phyloP scores from a whole-genome alignment of 768 basidiomycete species.

The Pisolithus sp. region DNA sequence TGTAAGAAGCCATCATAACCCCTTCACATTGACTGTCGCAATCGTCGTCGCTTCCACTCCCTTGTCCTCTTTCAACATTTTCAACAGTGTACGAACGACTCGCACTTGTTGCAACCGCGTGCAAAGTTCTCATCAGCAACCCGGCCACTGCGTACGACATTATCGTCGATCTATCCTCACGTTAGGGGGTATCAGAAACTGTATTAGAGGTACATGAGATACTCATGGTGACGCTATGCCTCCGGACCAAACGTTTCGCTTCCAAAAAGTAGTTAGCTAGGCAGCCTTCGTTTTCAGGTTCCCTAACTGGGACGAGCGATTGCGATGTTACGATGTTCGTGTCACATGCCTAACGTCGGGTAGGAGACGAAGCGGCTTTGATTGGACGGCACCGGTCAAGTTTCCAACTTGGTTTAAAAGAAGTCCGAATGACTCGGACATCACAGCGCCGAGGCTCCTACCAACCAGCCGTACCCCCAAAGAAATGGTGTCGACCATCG shows the following conservation, averaged over 20 bases:
- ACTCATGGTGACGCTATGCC: constrained; percentile 57
- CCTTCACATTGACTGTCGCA: constrained; percentile 43
- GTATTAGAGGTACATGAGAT: neutral
- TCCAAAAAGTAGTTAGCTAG: constrained; percentile 53
- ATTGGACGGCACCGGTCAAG: too few relatives aligned
- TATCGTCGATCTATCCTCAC: constrained; percentile 45
- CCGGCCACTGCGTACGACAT: constrained; percentile 46
- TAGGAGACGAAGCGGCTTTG: too few relatives aligned
- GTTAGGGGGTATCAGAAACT: neutral
- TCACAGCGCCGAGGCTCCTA: too few relatives aligned
- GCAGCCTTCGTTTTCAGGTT: too few relatives aligned
- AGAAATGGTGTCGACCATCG: too few relatives aligned
- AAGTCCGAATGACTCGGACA: too few relatives aligned
- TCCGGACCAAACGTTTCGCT: constrained; percentile 52
- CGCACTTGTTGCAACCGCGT: constrained; percentile 18
- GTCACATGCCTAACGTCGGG: too few relatives aligned
- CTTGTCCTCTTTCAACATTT: constrained; percentile 40
- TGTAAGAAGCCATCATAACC: constrained; percentile 51
- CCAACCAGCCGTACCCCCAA: too few relatives aligned
- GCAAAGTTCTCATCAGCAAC: constrained; percentile 38
- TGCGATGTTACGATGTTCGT: too few relatives aligned
- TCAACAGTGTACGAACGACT: constrained; percentile 43
- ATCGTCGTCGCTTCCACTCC: constrained; percentile 49
- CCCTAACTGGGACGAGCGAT: too few relatives aligned
- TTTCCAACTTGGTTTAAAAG: too few relatives aligned